These are phyloP conservation scores for Amphibolis antarctica DNA, from an alignment of 106 monocot species.

Conservation along the genomic window DNA sequence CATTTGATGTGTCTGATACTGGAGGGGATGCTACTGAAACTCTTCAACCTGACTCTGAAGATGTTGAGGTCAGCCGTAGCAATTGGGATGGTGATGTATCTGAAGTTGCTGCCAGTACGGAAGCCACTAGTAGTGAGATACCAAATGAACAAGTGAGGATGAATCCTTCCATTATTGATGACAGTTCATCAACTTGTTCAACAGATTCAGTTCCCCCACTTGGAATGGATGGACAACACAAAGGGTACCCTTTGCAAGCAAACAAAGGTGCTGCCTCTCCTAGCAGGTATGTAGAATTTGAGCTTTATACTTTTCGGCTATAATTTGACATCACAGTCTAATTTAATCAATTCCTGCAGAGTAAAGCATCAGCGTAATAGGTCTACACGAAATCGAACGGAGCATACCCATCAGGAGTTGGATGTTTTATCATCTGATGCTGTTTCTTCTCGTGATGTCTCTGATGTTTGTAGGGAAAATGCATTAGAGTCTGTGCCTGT, in stretches of 20 bases:
- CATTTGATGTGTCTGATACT: slow-evolving; percentile 50
- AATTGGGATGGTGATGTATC: slow-evolving; percentile 61
- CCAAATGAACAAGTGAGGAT: slow-evolving; percentile 38
- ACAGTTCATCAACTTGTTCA: slow-evolving; percentile 86
- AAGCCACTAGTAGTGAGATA: slow-evolving; percentile 18
- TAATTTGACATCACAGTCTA: not conserved
- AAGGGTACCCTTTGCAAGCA: slow-evolving; percentile 21
- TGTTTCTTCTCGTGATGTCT: slow-evolving; percentile 9
- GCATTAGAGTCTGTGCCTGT: slow-evolving; percentile 19
- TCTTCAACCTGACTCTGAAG: slow-evolving; percentile 47
- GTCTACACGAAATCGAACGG: slow-evolving; percentile 12
- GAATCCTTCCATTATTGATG: slow-evolving; percentile 39
- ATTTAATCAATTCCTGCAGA: slow-evolving; percentile 27
- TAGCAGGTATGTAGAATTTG: slow-evolving; percentile 29
- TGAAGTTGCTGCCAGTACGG: slow-evolving; percentile 28
- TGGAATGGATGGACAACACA: slow-evolving; percentile 33
- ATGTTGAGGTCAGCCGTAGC: slow-evolving; percentile 25
- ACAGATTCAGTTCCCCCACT: slow-evolving; percentile 63
- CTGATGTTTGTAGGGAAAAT: slow-evolving; percentile 8
- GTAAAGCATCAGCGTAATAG: slow-evolving; percentile 31
- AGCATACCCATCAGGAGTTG: slow-evolving; percentile 1
- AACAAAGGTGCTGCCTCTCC: slow-evolving; percentile 23
- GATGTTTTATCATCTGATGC: slow-evolving; percentile 18
- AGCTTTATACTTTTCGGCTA: not conserved
- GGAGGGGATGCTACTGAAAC: slow-evolving; percentile 43